Evolutionary conservation across 2,329 filamentous ascomycete species (phyloP), one percentile per base, ranked within the genome.

Genomic region (Aspergillus sp.): DNA sequence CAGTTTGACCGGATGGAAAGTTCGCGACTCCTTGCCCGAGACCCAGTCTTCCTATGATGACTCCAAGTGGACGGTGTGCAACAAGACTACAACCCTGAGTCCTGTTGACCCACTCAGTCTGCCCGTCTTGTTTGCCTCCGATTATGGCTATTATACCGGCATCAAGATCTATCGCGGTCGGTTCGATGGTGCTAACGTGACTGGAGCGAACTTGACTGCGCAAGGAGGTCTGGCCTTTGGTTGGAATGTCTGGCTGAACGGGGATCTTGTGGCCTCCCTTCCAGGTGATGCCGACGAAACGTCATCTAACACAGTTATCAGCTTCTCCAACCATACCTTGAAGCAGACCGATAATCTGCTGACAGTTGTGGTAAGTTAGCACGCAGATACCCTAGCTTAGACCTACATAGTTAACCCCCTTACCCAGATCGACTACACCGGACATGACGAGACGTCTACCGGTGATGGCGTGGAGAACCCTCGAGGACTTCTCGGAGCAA

Each of bases 91-190:
- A 2, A 82, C 81, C 0, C 65, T 76, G 4, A 83, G 79, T 58
- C 72, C 78, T 0, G 66, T 81, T 2, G 75, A 76, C 1, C 82
- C 83, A 0, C 68, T 80, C n/a, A 83, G 81, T 0, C 70, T 82
- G 0, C 84, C 84, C 0, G 82, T 85, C 0, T 76, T 86, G 1
- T 85, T 82, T 67, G 80, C 80, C 4, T 82, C 79, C 39, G 83
- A 86, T 60, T 86, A 86, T 28, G 53, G 60, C 21, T 62, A 53
- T 41, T 58, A 62, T 39, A 43, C 52, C 2, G 60, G 57, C 1
- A 55, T 47, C 39, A 55, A 62, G 17, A 13, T 62, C 4, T 57
- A 52, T 38, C 52, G 60, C 5, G 60, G 57, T 15, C 32, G 49
- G 5, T 62, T 62, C 23, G 49, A 57, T 15, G 60, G 60, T 2